Evolutionary conservation across 2,329 filamentous ascomycete species (phyloP), one percentile per base, ranked within the genome.

Genomic region (Thelonectria blattea): DNA sequence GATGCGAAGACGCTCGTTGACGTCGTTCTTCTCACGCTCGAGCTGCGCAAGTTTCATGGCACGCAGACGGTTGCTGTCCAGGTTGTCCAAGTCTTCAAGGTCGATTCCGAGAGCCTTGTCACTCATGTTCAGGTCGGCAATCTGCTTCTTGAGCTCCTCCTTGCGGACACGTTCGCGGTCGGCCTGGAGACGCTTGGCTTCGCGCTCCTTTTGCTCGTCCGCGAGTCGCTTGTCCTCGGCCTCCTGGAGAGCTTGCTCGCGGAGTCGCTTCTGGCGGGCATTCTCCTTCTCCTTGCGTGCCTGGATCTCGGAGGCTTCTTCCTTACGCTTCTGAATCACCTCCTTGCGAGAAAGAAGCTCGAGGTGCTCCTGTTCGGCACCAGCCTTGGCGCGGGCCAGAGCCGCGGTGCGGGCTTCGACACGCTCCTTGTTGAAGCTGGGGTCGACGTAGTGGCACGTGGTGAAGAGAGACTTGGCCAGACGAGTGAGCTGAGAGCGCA

Each of bases 11-110:
- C 91, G 92, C 79, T 97, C 93, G 65, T 91, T 92, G 68, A 97
- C 88, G 73, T 95, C 93, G 73, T 94, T 96, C 89, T 98, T 99
- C 83, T 98, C 95, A 71, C 94, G 93, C 81, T 98, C 95, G 11
- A 99, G 87, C 78, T 97, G 94, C 62, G 92, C 91, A 59, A 99
- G 86, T 84, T 98, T 98, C 81, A 99, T 90, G 68, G 91, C 90
- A 75, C 95, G 93, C 70, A 99, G 91, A 65, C 90, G 89, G 77
- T 92, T 93, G 76, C 89, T 91, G 78, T 98, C 93, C 58, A 97
- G 85, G 66, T 91, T 91, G 64, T 95, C 90, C 56, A 97, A 83
- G 71, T 97, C 88, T 58, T 91, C 89, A 58, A 92, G 79, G 70
- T 93, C 92, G 63, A 97, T 89, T 66, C 89, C 84, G 45, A 88